Evolutionary conservation across 2,329 filamentous ascomycete genomes (phyloP).

Genomic region (Capronia coronata): DNA sequence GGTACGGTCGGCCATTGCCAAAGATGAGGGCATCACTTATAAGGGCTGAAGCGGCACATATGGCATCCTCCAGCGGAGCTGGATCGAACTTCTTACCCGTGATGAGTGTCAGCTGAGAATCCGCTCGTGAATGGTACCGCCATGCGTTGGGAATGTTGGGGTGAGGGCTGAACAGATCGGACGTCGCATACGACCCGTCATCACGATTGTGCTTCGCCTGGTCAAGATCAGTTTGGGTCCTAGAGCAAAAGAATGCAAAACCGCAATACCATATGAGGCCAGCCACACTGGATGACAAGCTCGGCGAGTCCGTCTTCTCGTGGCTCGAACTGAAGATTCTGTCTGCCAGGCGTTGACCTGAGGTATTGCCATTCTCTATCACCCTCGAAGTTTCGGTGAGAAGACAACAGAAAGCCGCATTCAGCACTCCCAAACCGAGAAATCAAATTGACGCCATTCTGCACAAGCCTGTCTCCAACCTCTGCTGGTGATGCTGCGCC

Average conservation of each 20-base stretch:
- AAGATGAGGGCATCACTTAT: constrained; percentile 56
- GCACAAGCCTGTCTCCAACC: constrained; percentile 50
- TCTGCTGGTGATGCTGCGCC: constrained; percentile 52
- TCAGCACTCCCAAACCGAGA: constrained; percentile 61
- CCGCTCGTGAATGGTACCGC: constrained; percentile 56
- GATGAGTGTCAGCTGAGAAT: constrained; percentile 55
- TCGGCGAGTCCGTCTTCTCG: constrained; percentile 45
- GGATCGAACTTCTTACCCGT: constrained; percentile 67
- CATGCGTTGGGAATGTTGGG: constrained; percentile 48
- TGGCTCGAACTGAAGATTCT: constrained; percentile 43
- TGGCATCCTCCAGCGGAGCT: constrained; percentile 52
- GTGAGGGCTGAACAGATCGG: constrained; percentile 57
- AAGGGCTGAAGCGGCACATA: constrained; percentile 40
- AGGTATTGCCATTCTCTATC: constrained; percentile 60
- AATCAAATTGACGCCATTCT: constrained; percentile 49
- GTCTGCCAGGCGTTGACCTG: constrained; percentile 36
- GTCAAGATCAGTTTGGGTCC: background rate
- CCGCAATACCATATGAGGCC: constrained; percentile 47
- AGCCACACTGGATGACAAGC: constrained; percentile 49
- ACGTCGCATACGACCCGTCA: constrained; percentile 57
- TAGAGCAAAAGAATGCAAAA: background rate
- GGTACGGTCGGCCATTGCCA: constrained; percentile 51
- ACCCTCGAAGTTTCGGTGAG: constrained; percentile 48
- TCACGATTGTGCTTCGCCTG: constrained; percentile 50
- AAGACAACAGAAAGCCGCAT: constrained; percentile 60